Conservation (phyloP, 768 basidiomycete genomes). For the Calvatia gigantea region DNA sequence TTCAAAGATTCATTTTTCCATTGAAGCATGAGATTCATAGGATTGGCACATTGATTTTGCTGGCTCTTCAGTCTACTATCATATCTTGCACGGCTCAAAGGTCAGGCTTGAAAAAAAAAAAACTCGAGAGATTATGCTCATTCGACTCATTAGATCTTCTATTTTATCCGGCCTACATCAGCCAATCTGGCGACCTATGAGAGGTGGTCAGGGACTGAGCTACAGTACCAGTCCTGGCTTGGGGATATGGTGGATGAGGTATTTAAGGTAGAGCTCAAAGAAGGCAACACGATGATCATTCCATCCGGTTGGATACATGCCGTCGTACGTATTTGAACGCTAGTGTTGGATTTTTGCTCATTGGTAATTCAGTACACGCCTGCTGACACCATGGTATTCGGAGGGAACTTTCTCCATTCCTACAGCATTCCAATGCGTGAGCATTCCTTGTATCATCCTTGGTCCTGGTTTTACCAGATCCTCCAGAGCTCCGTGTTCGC, state of each 20-base stretch:
- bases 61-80: conserved; percentile 97
- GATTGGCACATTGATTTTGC: conserved; percentile 99
- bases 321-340: conserved; percentile 55
- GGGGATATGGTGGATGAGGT: conserved; percentile 94
- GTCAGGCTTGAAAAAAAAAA: conserved; percentile 37
- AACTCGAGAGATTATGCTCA: neutral
- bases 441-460: conserved; percentile 21
- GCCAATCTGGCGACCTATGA: conserved; percentile 89
- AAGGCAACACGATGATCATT: conserved; percentile 90
- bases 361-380: conserved; percentile 75
- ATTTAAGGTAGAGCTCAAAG: conserved; percentile 69
- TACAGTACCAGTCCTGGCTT: conserved; percentile 86
- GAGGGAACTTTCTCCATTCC: conserved; percentile 96
- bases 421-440: conserved; percentile 83
- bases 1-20: neutral
- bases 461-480: neutral
- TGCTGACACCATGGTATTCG: conserved; percentile 89
- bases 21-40: conserved; percentile 33
- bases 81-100: conserved; percentile 84
- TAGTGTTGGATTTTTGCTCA: conserved; percentile 4
- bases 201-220: conserved; percentile 89
- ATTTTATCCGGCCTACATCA: conserved; percentile 88
- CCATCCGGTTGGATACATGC: conserved; percentile 98
- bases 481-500: conserved; percentile 77
- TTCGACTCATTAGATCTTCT: conserved; percentile 66